Evolutionary conservation across 2,329 filamentous ascomycete species (phyloP), one percentile per base, ranked within the genome.

Genomic region (Alternaria solani): DNA sequence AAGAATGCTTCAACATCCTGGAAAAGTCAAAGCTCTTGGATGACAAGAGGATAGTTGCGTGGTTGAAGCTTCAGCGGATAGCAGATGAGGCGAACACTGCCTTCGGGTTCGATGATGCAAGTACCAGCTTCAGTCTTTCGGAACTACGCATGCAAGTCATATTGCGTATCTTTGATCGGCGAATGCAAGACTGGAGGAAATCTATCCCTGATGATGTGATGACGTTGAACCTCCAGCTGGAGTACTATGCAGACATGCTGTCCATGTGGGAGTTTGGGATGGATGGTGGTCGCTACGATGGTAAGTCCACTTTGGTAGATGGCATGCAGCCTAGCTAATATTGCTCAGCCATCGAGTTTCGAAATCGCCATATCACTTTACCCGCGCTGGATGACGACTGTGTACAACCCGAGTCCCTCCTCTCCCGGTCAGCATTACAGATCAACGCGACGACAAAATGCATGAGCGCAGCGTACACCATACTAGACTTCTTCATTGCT

Each of bases 181-280:
- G 71, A 18, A 78, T 78, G 75, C 70, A 71, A 25, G 75, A 77
- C 23, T 78, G 75, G 75, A 75, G 67, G 36, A 74, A 70, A 20
- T 72, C 69, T 2, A 63, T 76, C 16, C 67, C 75, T 1, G 62
- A 65, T 14, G 75, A 76, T 14, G 70, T 77, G 5, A 66, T 75
- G 69, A 76, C 66, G 5, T 39, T 72, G 20, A 63, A 64, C 6
- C 34, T 76, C 8, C 69, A 66, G 42, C 67, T 76, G 18, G 74
- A 76, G 51, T 75, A 69, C 30, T 66, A 77, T 26, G 68, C 74
- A 49, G 75, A 75, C 36, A 75, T 75, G 63, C 64, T 77, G 20
- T 71, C 71, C 0, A 77, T 77, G 71, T 78, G 73, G 70, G 76
- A 78, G 42, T 78, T 78, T 39, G 75, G 70, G 1, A 78, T 78